These are phyloP conservation scores for Hypoxylon sp. DNA, from an alignment of 2,329 filamentous ascomycete species.

Conservation along the genomic window DNA sequence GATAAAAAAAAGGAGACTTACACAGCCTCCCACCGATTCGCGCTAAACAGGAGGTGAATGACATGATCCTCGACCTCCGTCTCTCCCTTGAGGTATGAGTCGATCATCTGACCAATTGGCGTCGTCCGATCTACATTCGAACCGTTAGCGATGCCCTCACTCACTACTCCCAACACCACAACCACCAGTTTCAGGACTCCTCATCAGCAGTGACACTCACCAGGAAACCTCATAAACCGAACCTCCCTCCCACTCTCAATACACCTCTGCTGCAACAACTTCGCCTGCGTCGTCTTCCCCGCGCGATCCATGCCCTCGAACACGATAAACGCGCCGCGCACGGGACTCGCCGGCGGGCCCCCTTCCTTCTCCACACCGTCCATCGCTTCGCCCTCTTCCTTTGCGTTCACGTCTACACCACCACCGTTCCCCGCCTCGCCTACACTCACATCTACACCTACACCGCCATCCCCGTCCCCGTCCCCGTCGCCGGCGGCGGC, in stretches of 20 bases:
- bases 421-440: slow-evolving; percentile 9
- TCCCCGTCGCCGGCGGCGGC: too few species aligned
- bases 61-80: slow-evolving; percentile 86
- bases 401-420: slow-evolving; percentile 4
- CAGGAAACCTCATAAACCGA: slow-evolving; percentile 71
- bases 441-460: not conserved
- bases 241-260: slow-evolving; percentile 65
- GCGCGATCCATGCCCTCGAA: slow-evolving; percentile 92
- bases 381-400: slow-evolving; percentile 20
- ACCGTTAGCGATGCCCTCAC: slow-evolving; percentile 22
- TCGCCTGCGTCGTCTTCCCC: slow-evolving; percentile 93
- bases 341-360: slow-evolving; percentile 44
- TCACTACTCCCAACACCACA: slow-evolving; percentile 5
- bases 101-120: slow-evolving; percentile 88
- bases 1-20: slow-evolving; percentile 55
- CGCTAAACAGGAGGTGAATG: slow-evolving; percentile 90
- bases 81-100: slow-evolving; percentile 81
- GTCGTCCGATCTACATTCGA: slow-evolving; percentile 78
- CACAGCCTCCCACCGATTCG: slow-evolving; percentile 88
- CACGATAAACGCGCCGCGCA: slow-evolving; percentile 81
- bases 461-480: not conserved
- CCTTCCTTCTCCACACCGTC: slow-evolving; percentile 45
- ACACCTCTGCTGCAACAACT: slow-evolving; percentile 72
- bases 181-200: not conserved
- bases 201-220: slow-evolving; percentile 58